Evolutionary conservation across 169 alveolate genomes (phyloP).

Genomic region (Cryptosporidium andersoni): DNA sequence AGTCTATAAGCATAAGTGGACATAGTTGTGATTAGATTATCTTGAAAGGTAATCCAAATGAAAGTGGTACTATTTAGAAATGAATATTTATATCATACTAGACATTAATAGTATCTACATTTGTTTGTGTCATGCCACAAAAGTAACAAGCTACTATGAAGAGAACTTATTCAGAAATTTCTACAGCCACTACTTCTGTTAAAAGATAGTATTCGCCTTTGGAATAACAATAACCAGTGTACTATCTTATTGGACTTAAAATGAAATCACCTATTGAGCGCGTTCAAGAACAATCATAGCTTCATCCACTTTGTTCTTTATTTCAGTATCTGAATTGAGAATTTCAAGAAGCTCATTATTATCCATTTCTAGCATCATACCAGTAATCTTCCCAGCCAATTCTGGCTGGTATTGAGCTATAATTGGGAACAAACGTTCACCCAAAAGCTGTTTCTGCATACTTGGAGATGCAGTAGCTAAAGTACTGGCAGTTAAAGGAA

Average conservation of each 20-base stretch:
- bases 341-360: constrained; percentile 89
- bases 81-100: too few species aligned
- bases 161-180: background rate
- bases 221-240: background rate
- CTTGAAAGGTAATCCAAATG: too few species aligned
- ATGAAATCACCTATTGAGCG: constrained; percentile 43
- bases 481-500: constrained; percentile 81
- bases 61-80: too few species aligned
- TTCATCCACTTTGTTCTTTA: constrained; percentile 90
- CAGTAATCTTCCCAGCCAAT: constrained; percentile 93
- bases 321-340: constrained; percentile 87
- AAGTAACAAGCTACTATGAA: too few species aligned
- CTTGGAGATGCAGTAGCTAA: constrained; percentile 86
- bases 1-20: too few species aligned
- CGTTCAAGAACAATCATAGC: constrained; percentile 89
- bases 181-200: background rate
- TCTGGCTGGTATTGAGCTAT: constrained; percentile 91
- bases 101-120: too few species aligned
- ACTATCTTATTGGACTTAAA: constrained; percentile 21
- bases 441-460: constrained; percentile 93
- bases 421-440: constrained; percentile 91
- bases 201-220: background rate
- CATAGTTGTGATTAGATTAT: too few species aligned
- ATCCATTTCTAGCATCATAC: constrained; percentile 97
- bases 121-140: too few species aligned